Evolutionary conservation across 768 basidiomycete species (phyloP).

Genomic region (Auricularia cornea): DNA sequence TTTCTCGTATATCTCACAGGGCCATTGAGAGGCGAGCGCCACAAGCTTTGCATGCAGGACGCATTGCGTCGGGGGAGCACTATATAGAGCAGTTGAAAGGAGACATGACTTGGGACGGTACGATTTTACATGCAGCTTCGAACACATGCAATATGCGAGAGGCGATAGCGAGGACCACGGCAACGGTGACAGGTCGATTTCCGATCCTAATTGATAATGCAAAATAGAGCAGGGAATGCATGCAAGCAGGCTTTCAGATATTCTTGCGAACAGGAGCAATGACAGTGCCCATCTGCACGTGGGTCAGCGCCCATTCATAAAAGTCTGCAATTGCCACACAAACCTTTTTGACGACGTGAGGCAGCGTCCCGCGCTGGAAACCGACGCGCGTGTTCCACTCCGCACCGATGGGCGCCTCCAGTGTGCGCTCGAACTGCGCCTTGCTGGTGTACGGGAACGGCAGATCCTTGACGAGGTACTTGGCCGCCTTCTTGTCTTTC

Average conservation of each 20-base stretch:
- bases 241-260: background rate
- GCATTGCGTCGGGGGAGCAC: too few relatives aligned
- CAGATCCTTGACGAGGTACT: conserved; percentile 84
- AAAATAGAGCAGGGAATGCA: background rate
- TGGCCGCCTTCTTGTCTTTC: conserved; percentile 85
- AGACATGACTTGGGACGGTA: too few relatives aligned
- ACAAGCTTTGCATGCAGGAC: too few relatives aligned
- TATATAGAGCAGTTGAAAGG: too few relatives aligned
- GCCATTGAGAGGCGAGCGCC: too few relatives aligned
- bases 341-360: conserved; percentile 83
- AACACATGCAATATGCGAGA: too few relatives aligned
- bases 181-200: background rate
- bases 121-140: too few relatives aligned
- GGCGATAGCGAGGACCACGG: too few relatives aligned
- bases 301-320: background rate
- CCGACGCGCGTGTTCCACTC: conserved; percentile 91
- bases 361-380: conserved; percentile 78
- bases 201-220: background rate
- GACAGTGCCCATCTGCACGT: conserved; percentile 20
- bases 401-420: conserved; percentile 71
- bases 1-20: too few relatives aligned
- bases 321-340: conserved; percentile 5
- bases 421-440: conserved; percentile 82
- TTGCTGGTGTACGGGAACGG: conserved; percentile 93
- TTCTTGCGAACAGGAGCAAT: conserved; percentile 14